Evolutionary conservation across 2,329 filamentous ascomycete genomes (phyloP), one percentile per base, ranked within the genome.

Genomic region (Fonsecaea nubica): DNA sequence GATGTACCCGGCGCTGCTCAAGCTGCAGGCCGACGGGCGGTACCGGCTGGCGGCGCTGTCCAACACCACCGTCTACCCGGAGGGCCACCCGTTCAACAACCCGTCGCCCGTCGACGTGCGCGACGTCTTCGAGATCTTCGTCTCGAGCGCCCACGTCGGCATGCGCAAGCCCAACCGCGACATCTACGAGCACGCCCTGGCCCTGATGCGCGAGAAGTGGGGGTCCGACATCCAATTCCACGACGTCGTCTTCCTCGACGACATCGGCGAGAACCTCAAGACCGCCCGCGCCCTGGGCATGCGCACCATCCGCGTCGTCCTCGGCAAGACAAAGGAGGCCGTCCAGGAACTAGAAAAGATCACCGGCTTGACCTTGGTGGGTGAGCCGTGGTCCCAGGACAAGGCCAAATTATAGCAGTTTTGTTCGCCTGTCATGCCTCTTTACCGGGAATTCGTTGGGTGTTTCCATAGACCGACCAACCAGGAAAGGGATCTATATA

Each of bases 191-290:
- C 82, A 91, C 69, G 89, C 94, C 0, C 77, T 97, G 55, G 78
- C 84, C 63, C 84, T 87, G 72, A 82, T 95, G 70, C 83, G 91
- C 73, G 83, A 86, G 67, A 87, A 87, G 40, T 83, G 83, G 3
- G 77, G 77, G 15, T 78, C 80, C 5, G 81, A 84, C 0, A 81
- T 96, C 8, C 77, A 80, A 63, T 80, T 90, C 0, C 80, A 81
- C 0, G 92, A 97, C 63, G 82, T 97, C 53, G 79, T 96, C 4
- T 99, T 99, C 76, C 79, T 97, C 58, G 95, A 97, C 76, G 93
- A 97, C 74, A 97, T 99, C 76, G 95, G 95, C 1, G 89, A 93
- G 78, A 99, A 99, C 76, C 78, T 98, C 65, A 95, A 93, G 82
- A 89, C 85, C 53, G 95, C 89, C 0, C 91, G 84, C 78, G 84